Evolutionary conservation across 495 filamentous ascomycete species (phyloP), one percentile per base, ranked within the genome.

Genomic region (Polyplosphaeria fusca): DNA sequence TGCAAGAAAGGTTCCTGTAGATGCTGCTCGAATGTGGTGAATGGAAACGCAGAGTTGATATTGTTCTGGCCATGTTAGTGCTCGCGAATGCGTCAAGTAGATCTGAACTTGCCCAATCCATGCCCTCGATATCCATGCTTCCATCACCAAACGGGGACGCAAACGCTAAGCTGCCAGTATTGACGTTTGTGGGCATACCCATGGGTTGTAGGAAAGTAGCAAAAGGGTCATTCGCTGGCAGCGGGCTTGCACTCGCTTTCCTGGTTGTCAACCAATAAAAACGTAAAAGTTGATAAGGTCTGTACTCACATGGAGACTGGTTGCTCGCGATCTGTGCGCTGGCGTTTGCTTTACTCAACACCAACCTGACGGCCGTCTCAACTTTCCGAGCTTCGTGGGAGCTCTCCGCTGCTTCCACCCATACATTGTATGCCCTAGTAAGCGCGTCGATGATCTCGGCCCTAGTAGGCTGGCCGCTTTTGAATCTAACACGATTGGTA

Each of bases 351-450:
- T 60, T 60, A 14, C 42, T 42, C 3, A 60, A 43, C 32, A 60
- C 40, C 18, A 53, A 24, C 18, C 28, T 47, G 28, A 60, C 25
- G 3, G 56, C 56, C 4, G 49, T 43, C 16, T 41, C 43, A 2
- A 60, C 49, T 39, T 47, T 60, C 12, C 41, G 14, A 5, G 56
- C 56, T 43, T 60, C 56, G 14, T 43, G 48, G 18, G 56, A 60
- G 32, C 47, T 60, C 26, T 42, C 48, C 18, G 37, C 3, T 1
- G 48, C 49, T 9, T 40, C 14, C 4, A 39, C 22, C 56, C 56
- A 60, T 18, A 60, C 42, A 4, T 4, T 19, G 25, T 60, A 48
- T 7, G 43, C 16, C 5, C 22, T 16, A 18, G 26, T 53, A 16
- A 60, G 22, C 2, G 49, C 56, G n/a, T 54, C 28, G 11, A 60